These are phyloP conservation scores for Cryptosporidium andersoni DNA, from an alignment of 169 alveolate species.

Conservation along the genomic window DNA sequence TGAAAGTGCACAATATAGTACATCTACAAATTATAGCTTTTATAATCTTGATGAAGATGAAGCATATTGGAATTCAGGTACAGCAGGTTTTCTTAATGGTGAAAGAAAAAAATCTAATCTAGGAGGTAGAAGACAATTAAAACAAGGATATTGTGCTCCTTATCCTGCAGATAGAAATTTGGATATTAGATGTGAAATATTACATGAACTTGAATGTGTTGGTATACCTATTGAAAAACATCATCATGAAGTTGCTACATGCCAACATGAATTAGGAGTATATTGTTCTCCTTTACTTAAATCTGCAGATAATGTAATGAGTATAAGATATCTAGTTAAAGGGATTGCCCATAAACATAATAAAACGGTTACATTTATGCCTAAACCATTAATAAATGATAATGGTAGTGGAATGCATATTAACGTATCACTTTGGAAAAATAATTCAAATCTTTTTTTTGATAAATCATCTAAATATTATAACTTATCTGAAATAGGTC, in stretches of 20 bases:
- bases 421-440: slow-evolving; percentile 81
- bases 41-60: slow-evolving; percentile 72
- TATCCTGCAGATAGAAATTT: slow-evolving; percentile 78
- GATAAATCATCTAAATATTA: slow-evolving; percentile 75
- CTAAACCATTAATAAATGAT: slow-evolving; percentile 80
- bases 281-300: slow-evolving; percentile 72
- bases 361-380: slow-evolving; percentile 83
- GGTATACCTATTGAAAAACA: slow-evolving; percentile 81
- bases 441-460: slow-evolving; percentile 78
- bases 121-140: slow-evolving; percentile 71
- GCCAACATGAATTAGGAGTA: slow-evolving; percentile 82
- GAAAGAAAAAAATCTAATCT: slow-evolving; percentile 45
- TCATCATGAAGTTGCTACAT: slow-evolving; percentile 85
- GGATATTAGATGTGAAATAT: slow-evolving; percentile 75
- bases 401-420: slow-evolving; percentile 83
- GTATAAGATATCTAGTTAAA: slow-evolving; percentile 77
- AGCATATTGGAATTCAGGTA: slow-evolving; percentile 74
- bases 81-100: background rate
- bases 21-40: slow-evolving; percentile 73
- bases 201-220: slow-evolving; percentile 68
- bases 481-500: slow-evolving; percentile 77
- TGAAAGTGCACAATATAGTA: slow-evolving; percentile 75
- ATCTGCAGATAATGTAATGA: slow-evolving; percentile 77
- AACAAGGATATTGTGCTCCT: slow-evolving; percentile 78
- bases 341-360: slow-evolving; percentile 75